Conservation (phyloP, 805 yeast genomes). For the Metschnikowia similis region DNA sequence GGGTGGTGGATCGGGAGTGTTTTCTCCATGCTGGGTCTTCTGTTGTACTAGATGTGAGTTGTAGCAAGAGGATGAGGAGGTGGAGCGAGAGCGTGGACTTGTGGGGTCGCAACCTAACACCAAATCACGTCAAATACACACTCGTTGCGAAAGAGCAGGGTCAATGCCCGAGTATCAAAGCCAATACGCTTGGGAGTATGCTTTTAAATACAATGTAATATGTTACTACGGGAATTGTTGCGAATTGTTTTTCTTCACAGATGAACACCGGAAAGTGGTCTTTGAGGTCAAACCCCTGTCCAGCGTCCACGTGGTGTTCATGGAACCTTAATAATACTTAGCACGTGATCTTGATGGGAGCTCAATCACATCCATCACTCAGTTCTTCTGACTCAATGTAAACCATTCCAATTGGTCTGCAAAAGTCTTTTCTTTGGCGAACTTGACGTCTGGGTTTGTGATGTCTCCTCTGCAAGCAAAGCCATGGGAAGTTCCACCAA, state of each 20-base stretch:
- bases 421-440: constrained; percentile 66
- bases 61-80: neutral
- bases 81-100: neutral
- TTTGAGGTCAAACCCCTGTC: too few species aligned
- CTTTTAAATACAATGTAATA: too few species aligned
- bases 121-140: too few species aligned
- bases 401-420: constrained; percentile 36
- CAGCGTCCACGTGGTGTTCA: too few species aligned
- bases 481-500: constrained; percentile 69
- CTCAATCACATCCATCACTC: neutral
- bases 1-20: neutral
- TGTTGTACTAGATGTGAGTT: neutral
- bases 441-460: constrained; percentile 45
- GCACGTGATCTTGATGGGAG: neutral
- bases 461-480: constrained; percentile 77
- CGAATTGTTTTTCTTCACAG: too few species aligned
- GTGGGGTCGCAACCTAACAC: neutral
- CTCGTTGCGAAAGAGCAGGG: too few species aligned
- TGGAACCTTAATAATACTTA: too few species aligned
- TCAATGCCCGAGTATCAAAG: too few species aligned
- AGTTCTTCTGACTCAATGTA: constrained; percentile 2
- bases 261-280: too few species aligned
- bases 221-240: too few species aligned
- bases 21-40: neutral
- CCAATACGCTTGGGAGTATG: too few species aligned